Conservation (phyloP, 352 stramenopile genomes). For the Phytophthora cactorum region DNA sequence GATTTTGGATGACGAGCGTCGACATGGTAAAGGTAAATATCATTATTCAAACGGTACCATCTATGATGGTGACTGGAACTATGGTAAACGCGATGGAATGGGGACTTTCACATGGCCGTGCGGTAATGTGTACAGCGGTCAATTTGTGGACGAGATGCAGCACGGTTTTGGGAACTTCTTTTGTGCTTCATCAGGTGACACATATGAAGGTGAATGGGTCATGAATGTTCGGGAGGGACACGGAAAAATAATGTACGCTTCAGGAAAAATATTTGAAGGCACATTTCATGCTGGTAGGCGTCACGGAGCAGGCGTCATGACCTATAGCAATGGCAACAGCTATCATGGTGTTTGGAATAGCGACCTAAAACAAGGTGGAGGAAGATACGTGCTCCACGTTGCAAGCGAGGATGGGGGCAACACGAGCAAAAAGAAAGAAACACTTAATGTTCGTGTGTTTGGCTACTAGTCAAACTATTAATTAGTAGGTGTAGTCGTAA, state of each 20-base stretch:
- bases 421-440: slow-evolving; percentile 11
- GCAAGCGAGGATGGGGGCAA: slow-evolving; percentile 4
- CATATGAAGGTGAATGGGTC: slow-evolving; percentile 84
- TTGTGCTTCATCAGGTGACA: slow-evolving; percentile 47
- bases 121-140: slow-evolving; percentile 82
- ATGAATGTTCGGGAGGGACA: slow-evolving; percentile 82
- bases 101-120: slow-evolving; percentile 88
- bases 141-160: slow-evolving; percentile 84
- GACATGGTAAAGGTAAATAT: slow-evolving; percentile 69
- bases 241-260: slow-evolving; percentile 78
- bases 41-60: slow-evolving; percentile 61
- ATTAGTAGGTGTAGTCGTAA: slow-evolving; percentile 74
- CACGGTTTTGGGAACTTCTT: slow-evolving; percentile 81
- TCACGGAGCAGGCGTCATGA: slow-evolving; percentile 83
- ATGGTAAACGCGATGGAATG: slow-evolving; percentile 72
- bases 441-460: slow-evolving; percentile 49
- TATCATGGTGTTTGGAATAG: slow-evolving; percentile 89
- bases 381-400: slow-evolving; percentile 67
- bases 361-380: slow-evolving; percentile 87
- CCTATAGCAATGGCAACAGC: slow-evolving; percentile 79
- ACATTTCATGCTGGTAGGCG: slow-evolving; percentile 81
- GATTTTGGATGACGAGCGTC: slow-evolving; percentile 62
- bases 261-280: slow-evolving; percentile 86
- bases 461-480: slow-evolving; percentile 35
- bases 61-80: slow-evolving; percentile 73